Evolutionary conservation across 2,329 filamentous ascomycete species (phyloP).

Genomic region (Colletotrichum somersetense): DNA sequence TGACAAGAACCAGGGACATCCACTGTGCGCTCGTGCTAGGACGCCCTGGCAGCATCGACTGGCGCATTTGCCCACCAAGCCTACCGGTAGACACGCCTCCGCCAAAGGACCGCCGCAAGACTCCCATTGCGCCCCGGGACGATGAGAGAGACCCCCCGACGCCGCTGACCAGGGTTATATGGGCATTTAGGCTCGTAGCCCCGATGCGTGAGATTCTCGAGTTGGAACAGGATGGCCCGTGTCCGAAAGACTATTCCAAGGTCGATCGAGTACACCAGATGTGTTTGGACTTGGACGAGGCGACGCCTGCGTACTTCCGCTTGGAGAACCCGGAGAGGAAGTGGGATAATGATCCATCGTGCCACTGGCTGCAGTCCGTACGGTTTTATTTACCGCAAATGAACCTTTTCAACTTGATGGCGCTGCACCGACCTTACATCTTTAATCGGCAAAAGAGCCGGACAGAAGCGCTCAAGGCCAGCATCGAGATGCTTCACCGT

Average conservation of each 20-base stretch:
- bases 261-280: conserved; percentile 67
- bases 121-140: conserved; percentile 61
- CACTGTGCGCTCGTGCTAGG: conserved; percentile 67
- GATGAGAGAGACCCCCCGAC: conserved; percentile 66
- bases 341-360: conserved; percentile 67
- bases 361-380: conserved; percentile 64
- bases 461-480: conserved; percentile 67
- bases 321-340: conserved; percentile 67
- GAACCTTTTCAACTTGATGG: conserved; percentile 67
- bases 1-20: conserved; percentile 60
- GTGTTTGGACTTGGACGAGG: conserved; percentile 61
- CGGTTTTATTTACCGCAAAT: conserved; percentile 61
- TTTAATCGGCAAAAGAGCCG: conserved; percentile 68
- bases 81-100: conserved; percentile 66
- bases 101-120: conserved; percentile 61
- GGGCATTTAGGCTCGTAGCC: conserved; percentile 61
- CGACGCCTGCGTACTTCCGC: conserved; percentile 66
- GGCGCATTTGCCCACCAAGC: conserved; percentile 59
- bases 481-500: conserved; percentile 66
- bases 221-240: conserved; percentile 68
- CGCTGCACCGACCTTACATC: conserved; percentile 72
- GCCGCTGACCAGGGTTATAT: conserved; percentile 66
- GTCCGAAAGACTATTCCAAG: conserved; percentile 65
- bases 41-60: conserved; percentile 68
- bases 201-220: conserved; percentile 66